Percentiles rank a stretch among this genome's conserved stretches.
These are phyloP conservation scores for Zea mays DNA, from an alignment of 176 grass and related monocot genomes.

Conservation along the genomic window Zm-B73-REFERENCE-NAM-5.0 NC_050100.1:209335501-209336000, in stretches of 20 bases:
- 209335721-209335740: slow-evolving; percentile 73
- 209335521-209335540: no score
- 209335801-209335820: slow-evolving; percentile 58
- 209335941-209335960: slow-evolving; percentile 71
- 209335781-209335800: slow-evolving; percentile 57
- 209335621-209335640: slow-evolving; percentile 75
- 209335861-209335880: slow-evolving; percentile 75
- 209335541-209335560: no score
- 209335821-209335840: slow-evolving; percentile 82
- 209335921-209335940: slow-evolving; percentile 97
- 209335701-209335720: slow-evolving; percentile 82
- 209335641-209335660: slow-evolving; percentile 77
- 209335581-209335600: slow-evolving; percentile 62
- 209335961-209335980: slow-evolving; percentile 53
- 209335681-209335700: slow-evolving; percentile 86
- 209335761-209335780: slow-evolving; percentile 80
- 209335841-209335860: slow-evolving; percentile 74
- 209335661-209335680: slow-evolving; percentile 80
- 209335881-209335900: slow-evolving; percentile 70
- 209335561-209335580: no score
- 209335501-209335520: no score
- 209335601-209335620: slow-evolving; percentile 66
- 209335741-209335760: slow-evolving; percentile 75
- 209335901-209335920: slow-evolving; percentile 91
- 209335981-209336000: slow-evolving; percentile 77